A percentile compares a stretch with the other conserved stretches of the same genome.
These are phyloP conservation scores for Pestalotiopsis sp. DNA, from an alignment of 2,329 filamentous ascomycete species.

Conservation along the genomic window DNA sequence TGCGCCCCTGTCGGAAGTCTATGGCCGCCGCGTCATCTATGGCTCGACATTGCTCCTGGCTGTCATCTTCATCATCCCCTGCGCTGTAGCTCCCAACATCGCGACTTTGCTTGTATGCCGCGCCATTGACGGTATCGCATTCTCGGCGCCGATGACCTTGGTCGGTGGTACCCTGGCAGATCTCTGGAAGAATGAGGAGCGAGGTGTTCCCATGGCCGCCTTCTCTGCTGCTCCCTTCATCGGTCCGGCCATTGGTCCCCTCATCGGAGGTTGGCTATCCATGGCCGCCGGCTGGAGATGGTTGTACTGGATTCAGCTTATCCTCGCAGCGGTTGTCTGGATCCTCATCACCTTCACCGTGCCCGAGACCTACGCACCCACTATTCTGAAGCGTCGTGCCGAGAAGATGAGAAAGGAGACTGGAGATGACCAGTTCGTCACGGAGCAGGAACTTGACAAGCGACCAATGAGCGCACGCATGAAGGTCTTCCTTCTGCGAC, in stretches of 20 bases:
- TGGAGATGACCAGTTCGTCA: conserved; percentile 69
- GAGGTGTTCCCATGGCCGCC: conserved; percentile 84
- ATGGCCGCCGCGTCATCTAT: conserved; percentile 75
- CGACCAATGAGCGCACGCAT: conserved; percentile 71
- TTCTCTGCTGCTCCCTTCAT: conserved; percentile 84
- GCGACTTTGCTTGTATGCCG: conserved; percentile 76
- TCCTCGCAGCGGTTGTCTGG: conserved; percentile 72
- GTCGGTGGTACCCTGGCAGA: conserved; percentile 83
- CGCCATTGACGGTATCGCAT: conserved; percentile 79
- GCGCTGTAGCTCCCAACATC: conserved; percentile 76
- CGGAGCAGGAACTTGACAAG: conserved; percentile 78
- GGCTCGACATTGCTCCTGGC: conserved; percentile 68
- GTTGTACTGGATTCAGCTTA: conserved; percentile 87
- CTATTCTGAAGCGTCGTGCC: conserved; percentile 72
- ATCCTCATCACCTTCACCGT: conserved; percentile 83
- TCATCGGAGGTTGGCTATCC: conserved; percentile 76
- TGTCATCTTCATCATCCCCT: conserved; percentile 79
- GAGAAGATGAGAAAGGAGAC: conserved; percentile 71
- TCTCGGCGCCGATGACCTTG: conserved; percentile 84
- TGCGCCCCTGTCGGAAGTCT: conserved; percentile 76
- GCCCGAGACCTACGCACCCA: conserved; percentile 85
- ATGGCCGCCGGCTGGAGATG: conserved; percentile 77
- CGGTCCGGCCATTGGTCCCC: conserved; percentile 76
- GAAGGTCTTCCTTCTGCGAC: conserved; percentile 75
- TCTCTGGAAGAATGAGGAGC: conserved; percentile 82